Evolutionary conservation across 306 rosid species (phyloP), one percentile per base, ranked within the genome.

Genomic region (Medicago arabica): DNA sequence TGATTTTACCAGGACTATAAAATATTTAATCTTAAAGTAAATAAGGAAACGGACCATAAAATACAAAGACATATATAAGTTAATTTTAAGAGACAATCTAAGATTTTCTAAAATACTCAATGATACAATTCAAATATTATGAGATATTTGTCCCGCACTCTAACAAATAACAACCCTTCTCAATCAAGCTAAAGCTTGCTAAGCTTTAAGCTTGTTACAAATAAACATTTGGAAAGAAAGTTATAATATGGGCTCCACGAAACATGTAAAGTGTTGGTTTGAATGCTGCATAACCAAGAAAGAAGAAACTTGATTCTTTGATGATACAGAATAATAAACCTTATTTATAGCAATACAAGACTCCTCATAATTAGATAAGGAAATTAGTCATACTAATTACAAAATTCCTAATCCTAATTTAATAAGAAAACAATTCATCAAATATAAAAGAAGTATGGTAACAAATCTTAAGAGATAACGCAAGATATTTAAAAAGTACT

Each of bases 381-480:
- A 28, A 28, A 28, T 28, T 28, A 28, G 31, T 28, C 31, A 28
- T 28, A 28, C 31, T 28, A 28, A 34, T 34, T 34, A 34, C 36
- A 13, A 3, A 34, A 34, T 17, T 13, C n/a, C 36, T 31, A 34
- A 62, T 62, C 44, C 44, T 62, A 34, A 62, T 62, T 61, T 31
- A 61, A 61, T 2, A 16, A 61, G 43, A 43, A 34, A 34, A 6
- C 44, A 34, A 31, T 14, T 61, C 41, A 31, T 14, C 23, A 62
- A 65, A 66, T 44, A 43, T 40, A 66, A 43, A 66, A 66, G 17
- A 66, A 41, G n/a, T 66, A 41, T 41, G 71, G 71, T 40, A 41
- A 41, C 51, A 46, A 66, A 66, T 41, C 17, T 66, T 43, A 67
- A 13, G 12, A 67, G 54, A 67, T 18, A 67, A 67, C 17, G 8